Conservation (phyloP, 306 rosid species). For the Malus asiatica region DNA sequence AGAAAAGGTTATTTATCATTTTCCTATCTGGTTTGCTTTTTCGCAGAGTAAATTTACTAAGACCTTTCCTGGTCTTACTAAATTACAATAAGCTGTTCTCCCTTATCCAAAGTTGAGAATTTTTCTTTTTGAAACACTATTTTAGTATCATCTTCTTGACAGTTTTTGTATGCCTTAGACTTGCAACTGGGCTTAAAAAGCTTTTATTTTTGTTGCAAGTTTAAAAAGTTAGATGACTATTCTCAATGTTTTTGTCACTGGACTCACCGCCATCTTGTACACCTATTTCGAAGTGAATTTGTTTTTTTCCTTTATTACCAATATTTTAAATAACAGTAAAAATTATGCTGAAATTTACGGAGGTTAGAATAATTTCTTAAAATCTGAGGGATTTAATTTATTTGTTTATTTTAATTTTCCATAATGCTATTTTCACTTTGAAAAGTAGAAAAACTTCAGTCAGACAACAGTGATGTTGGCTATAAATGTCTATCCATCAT, state of each 20-base stretch:
- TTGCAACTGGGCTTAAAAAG: background rate
- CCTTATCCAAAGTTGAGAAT: background rate
- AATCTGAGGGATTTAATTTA: too few relatives aligned
- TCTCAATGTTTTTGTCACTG: background rate
- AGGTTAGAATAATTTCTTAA: too few relatives aligned
- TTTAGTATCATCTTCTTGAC: background rate
- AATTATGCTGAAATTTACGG: too few relatives aligned
- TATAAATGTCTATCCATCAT: too few relatives aligned
- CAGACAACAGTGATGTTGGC: too few relatives aligned
- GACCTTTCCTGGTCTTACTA: background rate
- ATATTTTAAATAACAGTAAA: background rate
- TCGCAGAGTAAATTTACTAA: background rate
- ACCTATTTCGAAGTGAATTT: background rate
- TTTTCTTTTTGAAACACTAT: background rate
- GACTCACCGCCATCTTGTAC: background rate
- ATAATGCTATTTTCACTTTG: too few relatives aligned
- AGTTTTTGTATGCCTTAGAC: background rate
- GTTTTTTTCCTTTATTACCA: background rate
- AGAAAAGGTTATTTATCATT: conserved; percentile 63
- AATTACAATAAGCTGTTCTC: background rate
- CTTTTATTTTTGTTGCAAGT: background rate
- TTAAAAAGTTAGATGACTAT: background rate
- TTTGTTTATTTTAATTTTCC: too few relatives aligned
- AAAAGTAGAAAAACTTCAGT: background rate
- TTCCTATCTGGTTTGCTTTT: background rate